Conservation (phyloP, 495 filamentous ascomycete species). For the Tuber indicum region DNA sequence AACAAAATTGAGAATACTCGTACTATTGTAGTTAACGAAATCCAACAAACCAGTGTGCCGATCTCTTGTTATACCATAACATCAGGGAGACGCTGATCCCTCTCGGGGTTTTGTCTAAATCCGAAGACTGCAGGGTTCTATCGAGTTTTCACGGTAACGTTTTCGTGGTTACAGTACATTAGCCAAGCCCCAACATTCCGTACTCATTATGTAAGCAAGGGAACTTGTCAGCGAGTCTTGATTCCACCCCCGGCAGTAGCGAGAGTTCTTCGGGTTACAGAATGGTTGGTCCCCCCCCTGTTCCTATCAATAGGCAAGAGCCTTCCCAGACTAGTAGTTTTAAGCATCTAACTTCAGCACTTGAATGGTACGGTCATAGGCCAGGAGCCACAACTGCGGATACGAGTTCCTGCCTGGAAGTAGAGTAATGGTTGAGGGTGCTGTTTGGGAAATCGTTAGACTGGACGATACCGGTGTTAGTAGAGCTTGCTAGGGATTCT, state of each 20-base stretch:
- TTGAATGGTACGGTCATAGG: not conserved
- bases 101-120: no score
- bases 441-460: not conserved
- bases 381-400: not conserved
- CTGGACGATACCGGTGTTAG: not conserved
- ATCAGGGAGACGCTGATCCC: no score
- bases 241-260: not conserved
- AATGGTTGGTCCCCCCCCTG: not conserved
- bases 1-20: no score
- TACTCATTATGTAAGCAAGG: no score
- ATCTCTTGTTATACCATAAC: no score
- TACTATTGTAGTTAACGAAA: no score
- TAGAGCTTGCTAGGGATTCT: not conserved
- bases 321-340: not conserved
- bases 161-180: no score
- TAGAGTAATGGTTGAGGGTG: not conserved
- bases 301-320: not conserved
- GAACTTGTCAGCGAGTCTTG: no score
- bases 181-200: no score
- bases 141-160: no score
- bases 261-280: not conserved
- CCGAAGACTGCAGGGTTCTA: no score
- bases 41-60: no score
- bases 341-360: not conserved
- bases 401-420: not conserved